Evolutionary conservation across 139 green algal genomes (phyloP).

Genomic region (Auxenochlorella pyrenoidosa): DNA sequence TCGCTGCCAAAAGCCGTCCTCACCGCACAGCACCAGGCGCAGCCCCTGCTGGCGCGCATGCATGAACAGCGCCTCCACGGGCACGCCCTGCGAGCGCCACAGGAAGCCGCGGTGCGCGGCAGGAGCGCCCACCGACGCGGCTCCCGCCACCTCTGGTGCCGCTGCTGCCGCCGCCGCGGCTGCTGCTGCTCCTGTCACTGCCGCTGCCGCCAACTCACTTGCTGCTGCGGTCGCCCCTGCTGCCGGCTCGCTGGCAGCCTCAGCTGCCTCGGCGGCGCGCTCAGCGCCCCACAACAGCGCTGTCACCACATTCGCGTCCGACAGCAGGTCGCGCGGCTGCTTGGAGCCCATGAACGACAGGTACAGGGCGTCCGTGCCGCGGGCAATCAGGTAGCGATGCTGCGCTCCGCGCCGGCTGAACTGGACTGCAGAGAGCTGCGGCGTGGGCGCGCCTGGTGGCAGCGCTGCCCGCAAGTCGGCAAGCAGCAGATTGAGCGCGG

Average conservation of each 20-base stretch:
- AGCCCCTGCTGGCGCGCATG: constrained; percentile 27
- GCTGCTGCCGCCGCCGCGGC: background rate
- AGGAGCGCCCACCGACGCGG: background rate
- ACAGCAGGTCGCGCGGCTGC: constrained; percentile 7
- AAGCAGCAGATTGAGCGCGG: background rate
- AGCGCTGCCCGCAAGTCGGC: background rate
- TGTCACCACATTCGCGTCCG: constrained; percentile 32
- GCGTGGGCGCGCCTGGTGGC: background rate
- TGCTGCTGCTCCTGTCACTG: background rate
- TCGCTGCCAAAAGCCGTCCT: background rate
- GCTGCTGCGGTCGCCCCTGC: background rate
- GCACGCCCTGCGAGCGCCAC: constrained; percentile 21
- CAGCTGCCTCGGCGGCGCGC: background rate
- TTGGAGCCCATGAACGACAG: constrained; percentile 39
- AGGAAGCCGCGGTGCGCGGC: constrained; percentile 45
- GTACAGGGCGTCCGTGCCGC: background rate
- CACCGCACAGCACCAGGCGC: constrained; percentile 47
- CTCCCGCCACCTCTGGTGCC: background rate
- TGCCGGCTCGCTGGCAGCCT: background rate
- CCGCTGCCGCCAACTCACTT: too few species aligned
- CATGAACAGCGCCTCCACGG: constrained; percentile 21
- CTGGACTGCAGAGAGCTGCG: constrained; percentile 11
- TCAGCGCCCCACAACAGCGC: constrained; percentile 2
- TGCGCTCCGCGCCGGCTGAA: constrained; percentile 3
- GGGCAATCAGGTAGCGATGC: constrained; percentile 29